phyloP scores from a whole-genome alignment of 2,329 filamentous ascomycete species.

The Ilyonectria destructans region DNA sequence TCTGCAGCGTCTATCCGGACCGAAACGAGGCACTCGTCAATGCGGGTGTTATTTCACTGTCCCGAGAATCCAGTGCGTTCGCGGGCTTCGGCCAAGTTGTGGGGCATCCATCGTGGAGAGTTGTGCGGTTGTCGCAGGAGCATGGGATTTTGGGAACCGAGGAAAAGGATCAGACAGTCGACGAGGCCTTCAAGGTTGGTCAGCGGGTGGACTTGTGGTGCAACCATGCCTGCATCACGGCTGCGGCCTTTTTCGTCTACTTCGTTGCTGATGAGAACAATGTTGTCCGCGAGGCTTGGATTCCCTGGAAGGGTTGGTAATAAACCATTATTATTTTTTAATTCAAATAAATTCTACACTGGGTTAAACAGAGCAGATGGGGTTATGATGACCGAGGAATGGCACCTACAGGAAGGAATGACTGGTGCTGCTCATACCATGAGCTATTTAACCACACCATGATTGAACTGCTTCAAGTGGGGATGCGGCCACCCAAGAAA shows the following conservation, averaged over 20 bases:
- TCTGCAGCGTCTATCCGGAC: conserved; percentile 58
- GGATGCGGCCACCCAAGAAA: too few relatives aligned
- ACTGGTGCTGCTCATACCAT: too few relatives aligned
- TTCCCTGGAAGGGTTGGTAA: conserved; percentile 57
- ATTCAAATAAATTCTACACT: too few relatives aligned
- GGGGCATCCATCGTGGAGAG: conserved; percentile 50
- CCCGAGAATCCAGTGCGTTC: conserved; percentile 53
- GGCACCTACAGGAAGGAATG: too few relatives aligned
- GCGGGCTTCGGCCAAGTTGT: conserved; percentile 52
- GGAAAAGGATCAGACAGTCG: conserved; percentile 42
- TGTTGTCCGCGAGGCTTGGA: conserved; percentile 54
- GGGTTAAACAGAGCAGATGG: too few relatives aligned
- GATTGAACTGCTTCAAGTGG: too few relatives aligned
- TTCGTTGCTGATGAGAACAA: conserved; percentile 57
- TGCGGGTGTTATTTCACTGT: conserved; percentile 55
- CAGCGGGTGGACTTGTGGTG: conserved; percentile 52
- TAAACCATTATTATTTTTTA: too few relatives aligned
- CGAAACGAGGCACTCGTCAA: conserved; percentile 58
- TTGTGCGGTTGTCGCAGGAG: conserved; percentile 57
- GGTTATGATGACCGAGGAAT: too few relatives aligned
- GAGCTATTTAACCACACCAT: too few relatives aligned
- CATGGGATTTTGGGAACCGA: conserved; percentile 55
- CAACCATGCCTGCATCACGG: conserved; percentile 58
- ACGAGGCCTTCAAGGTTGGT: conserved; percentile 53
- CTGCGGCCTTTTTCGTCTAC: conserved; percentile 55